Percentiles rank a stretch among this genome's conserved stretches.
Evolutionary conservation across 495 filamentous ascomycete genomes (phyloP).

Genomic region (Xylaria cubensis): DNA sequence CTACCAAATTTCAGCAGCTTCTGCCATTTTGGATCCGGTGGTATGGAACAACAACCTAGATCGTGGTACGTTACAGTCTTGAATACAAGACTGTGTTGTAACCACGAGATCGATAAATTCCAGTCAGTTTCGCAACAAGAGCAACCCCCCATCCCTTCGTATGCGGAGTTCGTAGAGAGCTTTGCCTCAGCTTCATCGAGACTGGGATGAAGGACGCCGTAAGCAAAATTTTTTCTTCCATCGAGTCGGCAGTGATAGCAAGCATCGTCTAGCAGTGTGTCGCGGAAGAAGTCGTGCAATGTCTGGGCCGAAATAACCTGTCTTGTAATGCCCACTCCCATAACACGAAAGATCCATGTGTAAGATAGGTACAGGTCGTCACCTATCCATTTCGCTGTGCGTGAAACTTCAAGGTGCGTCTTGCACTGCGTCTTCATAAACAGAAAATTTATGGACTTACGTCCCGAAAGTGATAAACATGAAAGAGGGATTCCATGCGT

Average conservation of each 20-base stretch:
- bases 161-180: background rate
- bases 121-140: background rate
- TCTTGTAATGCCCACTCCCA: conserved; percentile 1
- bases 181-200: background rate
- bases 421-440: background rate
- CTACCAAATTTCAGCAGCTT: background rate
- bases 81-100: background rate
- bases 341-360: conserved; percentile 2
- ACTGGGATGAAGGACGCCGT: background rate
- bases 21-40: background rate
- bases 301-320: background rate
- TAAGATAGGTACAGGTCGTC: background rate
- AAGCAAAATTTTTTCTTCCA: background rate
- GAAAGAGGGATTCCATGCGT: background rate
- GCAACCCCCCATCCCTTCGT: background rate
- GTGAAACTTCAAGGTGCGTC: background rate
- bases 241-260: background rate
- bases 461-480: background rate
- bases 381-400: background rate
- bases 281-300: background rate
- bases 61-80: background rate
- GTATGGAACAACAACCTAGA: background rate
- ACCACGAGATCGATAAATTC: background rate
- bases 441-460: background rate
- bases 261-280: background rate